phyloP scores from a whole-genome alignment of 805 yeast genomes.

The Torulaspora microellipsoides region DNA sequence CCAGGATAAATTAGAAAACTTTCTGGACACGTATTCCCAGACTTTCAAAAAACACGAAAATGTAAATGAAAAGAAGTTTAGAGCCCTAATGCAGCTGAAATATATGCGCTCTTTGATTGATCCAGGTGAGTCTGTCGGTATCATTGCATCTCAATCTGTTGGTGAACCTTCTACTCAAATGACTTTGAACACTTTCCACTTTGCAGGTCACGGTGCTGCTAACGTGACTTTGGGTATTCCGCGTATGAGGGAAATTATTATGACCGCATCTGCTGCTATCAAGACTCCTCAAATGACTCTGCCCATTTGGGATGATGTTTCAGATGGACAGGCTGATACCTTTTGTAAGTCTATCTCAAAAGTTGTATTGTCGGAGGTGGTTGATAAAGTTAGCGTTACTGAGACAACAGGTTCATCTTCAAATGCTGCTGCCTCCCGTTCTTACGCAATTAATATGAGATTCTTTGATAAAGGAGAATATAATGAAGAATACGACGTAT shows the following conservation, averaged over 20 bases:
- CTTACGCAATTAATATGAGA: slow-evolving; percentile 68
- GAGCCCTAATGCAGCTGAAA: slow-evolving; percentile 95
- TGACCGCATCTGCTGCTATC: slow-evolving; percentile 95
- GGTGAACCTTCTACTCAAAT: slow-evolving; percentile 99
- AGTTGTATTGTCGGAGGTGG: slow-evolving; percentile 81
- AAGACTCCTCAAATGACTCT: slow-evolving; percentile 99
- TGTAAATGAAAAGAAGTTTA: slow-evolving; percentile 72
- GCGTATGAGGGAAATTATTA: slow-evolving; percentile 98
- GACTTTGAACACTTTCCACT: slow-evolving; percentile 96
- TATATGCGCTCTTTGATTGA: slow-evolving; percentile 92
- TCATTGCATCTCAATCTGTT: slow-evolving; percentile 94
- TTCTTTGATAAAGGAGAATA: slow-evolving; percentile 78
- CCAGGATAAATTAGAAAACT: slow-evolving; percentile 71
- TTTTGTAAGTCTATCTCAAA: slow-evolving; percentile 88
- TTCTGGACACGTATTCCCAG: slow-evolving; percentile 51
- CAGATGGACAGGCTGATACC: slow-evolving; percentile 82
- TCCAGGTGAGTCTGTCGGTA: slow-evolving; percentile 98
- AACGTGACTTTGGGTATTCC: slow-evolving; percentile 99
- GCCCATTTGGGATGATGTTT: slow-evolving; percentile 75
- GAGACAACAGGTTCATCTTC: slow-evolving; percentile 74
- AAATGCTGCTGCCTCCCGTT: slow-evolving; percentile 48
- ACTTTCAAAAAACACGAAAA: slow-evolving; percentile 49
- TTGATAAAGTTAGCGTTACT: slow-evolving; percentile 77
- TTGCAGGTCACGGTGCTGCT: slow-evolving; percentile 99
- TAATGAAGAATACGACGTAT: slow-evolving; percentile 81